Conservation (phyloP, 106 monocot species). For the Dendrobium officinale region DNA sequence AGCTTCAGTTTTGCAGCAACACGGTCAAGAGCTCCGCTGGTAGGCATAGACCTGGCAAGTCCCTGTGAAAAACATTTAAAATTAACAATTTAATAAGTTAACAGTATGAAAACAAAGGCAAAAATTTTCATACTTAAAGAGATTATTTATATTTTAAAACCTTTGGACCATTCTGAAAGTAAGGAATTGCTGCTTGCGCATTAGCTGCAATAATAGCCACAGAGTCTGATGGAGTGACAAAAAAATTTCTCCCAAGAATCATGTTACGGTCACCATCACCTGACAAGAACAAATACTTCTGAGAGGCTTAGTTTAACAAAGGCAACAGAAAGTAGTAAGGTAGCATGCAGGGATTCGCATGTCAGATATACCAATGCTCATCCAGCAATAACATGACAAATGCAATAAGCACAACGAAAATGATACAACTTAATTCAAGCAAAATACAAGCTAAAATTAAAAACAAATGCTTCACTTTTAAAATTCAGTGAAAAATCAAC, state of each 20-base stretch:
- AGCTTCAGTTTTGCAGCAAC: slow-evolving; percentile 88
- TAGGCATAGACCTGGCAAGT: slow-evolving; percentile 98
- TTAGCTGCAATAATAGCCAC: slow-evolving; percentile 98
- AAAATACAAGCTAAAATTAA: too few relatives aligned
- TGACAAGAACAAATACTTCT: slow-evolving; percentile 14
- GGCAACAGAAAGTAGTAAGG: background rate
- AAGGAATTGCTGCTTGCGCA: slow-evolving; percentile 83
- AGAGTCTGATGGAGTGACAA: slow-evolving; percentile 96
- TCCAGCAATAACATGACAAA: too few relatives aligned
- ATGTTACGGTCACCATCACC: slow-evolving; percentile 99
- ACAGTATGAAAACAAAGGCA: background rate
- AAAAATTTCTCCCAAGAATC: slow-evolving; percentile 90
- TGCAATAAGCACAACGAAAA: too few relatives aligned
- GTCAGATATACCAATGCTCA: too few relatives aligned
- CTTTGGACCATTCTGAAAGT: slow-evolving; percentile 84
- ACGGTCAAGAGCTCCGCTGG: slow-evolving; percentile 93
- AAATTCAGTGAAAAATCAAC: background rate
- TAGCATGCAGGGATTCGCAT: too few relatives aligned
- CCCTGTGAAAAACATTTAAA: slow-evolving; percentile 43
- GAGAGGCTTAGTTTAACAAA: background rate
- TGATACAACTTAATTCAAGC: too few relatives aligned
- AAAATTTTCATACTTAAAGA: background rate
- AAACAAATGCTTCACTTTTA: too few relatives aligned
- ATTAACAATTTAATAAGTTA: background rate
- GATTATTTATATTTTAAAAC: slow-evolving; percentile 16